These are phyloP conservation scores for Gautieria morchelliformis DNA, from an alignment of 768 basidiomycete species.

Conservation along the genomic window DNA sequence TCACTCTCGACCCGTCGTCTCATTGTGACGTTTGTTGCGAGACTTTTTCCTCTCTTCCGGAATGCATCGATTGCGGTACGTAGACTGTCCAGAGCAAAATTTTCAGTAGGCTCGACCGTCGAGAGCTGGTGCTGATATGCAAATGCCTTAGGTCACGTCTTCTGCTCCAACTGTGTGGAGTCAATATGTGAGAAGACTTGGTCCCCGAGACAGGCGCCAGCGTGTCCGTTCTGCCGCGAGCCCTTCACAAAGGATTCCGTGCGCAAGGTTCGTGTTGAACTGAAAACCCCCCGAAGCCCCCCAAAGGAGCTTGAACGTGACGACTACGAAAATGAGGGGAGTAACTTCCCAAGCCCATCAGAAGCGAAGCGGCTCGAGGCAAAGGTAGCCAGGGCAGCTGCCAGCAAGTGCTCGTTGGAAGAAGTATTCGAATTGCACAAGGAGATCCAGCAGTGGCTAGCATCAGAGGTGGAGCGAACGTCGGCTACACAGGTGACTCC, in stretches of 20 bases:
- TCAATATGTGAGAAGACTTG: slow-evolving; percentile 72
- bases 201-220: slow-evolving; percentile 54
- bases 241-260: slow-evolving; percentile 53
- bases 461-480: slow-evolving; percentile 38
- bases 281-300: slow-evolving; percentile 52
- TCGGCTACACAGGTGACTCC: slow-evolving; percentile 53
- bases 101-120: slow-evolving; percentile 17
- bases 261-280: slow-evolving; percentile 76
- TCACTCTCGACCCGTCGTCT: slow-evolving; percentile 5
- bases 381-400: slow-evolving; percentile 69
- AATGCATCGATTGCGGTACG: slow-evolving; percentile 9
- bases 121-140: slow-evolving; percentile 8
- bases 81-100: background rate
- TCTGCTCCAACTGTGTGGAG: slow-evolving; percentile 69
- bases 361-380: slow-evolving; percentile 58
- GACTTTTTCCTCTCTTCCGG: slow-evolving; percentile 4
- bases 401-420: slow-evolving; percentile 82
- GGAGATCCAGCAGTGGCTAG: slow-evolving; percentile 71
- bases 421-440: slow-evolving; percentile 71
- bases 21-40: slow-evolving; percentile 10
- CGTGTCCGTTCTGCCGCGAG: slow-evolving; percentile 81
- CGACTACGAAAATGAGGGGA: slow-evolving; percentile 20
- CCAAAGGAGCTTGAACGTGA: slow-evolving; percentile 37
- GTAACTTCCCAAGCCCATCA: slow-evolving; percentile 9
- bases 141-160: slow-evolving; percentile 54